phyloP scores from a whole-genome alignment of 1,284 basidiomycete genomes.

The Cryptococcus floricola region DNA sequence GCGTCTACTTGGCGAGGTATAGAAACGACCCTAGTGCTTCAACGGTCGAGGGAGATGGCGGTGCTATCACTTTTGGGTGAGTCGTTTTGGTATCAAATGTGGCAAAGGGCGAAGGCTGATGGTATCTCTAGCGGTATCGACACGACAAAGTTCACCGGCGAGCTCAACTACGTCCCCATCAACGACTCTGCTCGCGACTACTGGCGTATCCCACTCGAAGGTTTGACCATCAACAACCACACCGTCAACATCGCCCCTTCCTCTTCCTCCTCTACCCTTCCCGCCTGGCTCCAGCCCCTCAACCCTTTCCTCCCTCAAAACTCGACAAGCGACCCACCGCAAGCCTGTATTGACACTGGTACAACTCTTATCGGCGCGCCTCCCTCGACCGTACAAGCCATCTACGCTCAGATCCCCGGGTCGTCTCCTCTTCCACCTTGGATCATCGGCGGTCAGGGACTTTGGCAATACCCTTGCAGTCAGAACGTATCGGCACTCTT shows the following conservation, averaged over 20 bases:
- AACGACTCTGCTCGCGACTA: slow-evolving; percentile 43
- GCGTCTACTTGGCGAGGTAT: slow-evolving; percentile 73
- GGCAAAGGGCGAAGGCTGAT: neutral
- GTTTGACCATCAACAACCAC: slow-evolving; percentile 47
- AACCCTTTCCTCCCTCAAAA: no score
- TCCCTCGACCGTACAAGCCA: slow-evolving; percentile 55
- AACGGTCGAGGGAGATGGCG: slow-evolving; percentile 63
- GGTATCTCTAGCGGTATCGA: slow-evolving; percentile 52
- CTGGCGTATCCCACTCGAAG: slow-evolving; percentile 53
- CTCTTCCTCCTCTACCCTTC: neutral
- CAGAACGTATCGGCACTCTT: slow-evolving; percentile 64
- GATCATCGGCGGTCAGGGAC: slow-evolving; percentile 58
- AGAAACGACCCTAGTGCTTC: slow-evolving; percentile 56
- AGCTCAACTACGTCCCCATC: slow-evolving; percentile 71
- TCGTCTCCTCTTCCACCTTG: slow-evolving; percentile 57
- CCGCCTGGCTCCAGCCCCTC: no score
- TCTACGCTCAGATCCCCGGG: slow-evolving; percentile 74
- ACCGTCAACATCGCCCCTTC: slow-evolving; percentile 37
- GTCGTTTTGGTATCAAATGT: neutral
- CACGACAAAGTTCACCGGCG: slow-evolving; percentile 65
- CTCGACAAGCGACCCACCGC: neutral
- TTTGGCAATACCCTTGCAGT: slow-evolving; percentile 69
- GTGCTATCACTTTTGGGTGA: slow-evolving; percentile 67
- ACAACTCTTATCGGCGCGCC: slow-evolving; percentile 90
- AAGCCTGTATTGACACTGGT: slow-evolving; percentile 58